Evolutionary conservation across 768 basidiomycete species (phyloP), one percentile per base, ranked within the genome.

Genomic region (Suillus lakei): DNA sequence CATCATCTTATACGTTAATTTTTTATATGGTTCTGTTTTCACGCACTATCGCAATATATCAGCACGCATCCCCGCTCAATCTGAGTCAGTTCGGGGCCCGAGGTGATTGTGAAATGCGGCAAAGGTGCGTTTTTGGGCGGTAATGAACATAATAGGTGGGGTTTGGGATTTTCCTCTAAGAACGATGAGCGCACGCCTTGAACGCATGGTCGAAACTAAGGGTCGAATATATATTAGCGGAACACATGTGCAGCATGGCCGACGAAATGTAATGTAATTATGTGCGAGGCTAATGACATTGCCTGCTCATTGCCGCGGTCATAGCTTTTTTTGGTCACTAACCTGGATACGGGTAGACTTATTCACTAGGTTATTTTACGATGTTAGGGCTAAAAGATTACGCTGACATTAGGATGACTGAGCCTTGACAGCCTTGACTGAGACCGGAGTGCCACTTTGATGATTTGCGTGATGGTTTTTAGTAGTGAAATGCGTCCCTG

Each of bases 31-130:
- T 70, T 36, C 65, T 67, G 51, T 75, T 65, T 71, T 63, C 63
- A 72, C 63, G 68, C 70, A 70, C 56, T 55, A 36, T 61, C 10
- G 67, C 67, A 76, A 77, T 76, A 53, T 60, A 77, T 64, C 15
- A 62, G 59, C 58, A 68, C 48, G 60, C 55, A 77, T 76, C 76
- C 76, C 75, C 72, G 48, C 75, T 76, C 75, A 69, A 67, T 7
- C 41, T 41, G 30, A 61, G 23, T 9, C n/a, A n/a, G n/a, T n/a
- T n/a, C n/a, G n/a, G n/a, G n/a, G n/a, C n/a, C 28, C 26, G 23
- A 68, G 28, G n/a, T n/a, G 36, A 30, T n/a, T 30, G 48, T 18
- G 44, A 54, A 30, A 39, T 60, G 23, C 9, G 46, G 18, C 3
- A 30, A 9, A 18, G 16, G 28, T 28, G 51, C 18, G 51, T 30